A percentile compares a stretch with the other conserved stretches of the same genome.
Evolutionary conservation across 352 stramenopile genomes (phyloP).

Genomic region (Pythium utonaiense): DNA sequence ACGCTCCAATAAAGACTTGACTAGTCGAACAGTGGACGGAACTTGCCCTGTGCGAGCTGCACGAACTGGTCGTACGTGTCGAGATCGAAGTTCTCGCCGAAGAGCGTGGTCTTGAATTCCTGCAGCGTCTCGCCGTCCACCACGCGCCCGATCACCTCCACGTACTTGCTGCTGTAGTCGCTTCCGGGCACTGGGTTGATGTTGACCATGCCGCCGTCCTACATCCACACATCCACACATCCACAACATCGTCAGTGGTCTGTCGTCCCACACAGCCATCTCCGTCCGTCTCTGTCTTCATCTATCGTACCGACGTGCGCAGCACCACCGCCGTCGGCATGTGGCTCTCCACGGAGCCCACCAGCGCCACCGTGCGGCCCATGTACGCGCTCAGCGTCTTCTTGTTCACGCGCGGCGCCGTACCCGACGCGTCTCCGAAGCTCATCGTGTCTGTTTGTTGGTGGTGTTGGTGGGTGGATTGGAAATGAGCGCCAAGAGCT

Average conservation of each 20-base stretch:
- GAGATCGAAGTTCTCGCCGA: conserved; percentile 78
- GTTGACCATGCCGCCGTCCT: conserved; percentile 81
- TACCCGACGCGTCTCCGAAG: conserved; percentile 47
- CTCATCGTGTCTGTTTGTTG: conserved; percentile 31
- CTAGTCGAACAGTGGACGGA: conserved; percentile 68
- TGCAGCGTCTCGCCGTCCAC: conserved; percentile 66
- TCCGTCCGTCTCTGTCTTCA: neutral
- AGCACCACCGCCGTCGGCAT: conserved; percentile 65
- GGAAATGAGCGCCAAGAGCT: conserved; percentile 11
- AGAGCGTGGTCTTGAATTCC: conserved; percentile 85
- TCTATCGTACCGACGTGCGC: conserved; percentile 58
- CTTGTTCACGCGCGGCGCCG: conserved; percentile 83
- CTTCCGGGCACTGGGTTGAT: conserved; percentile 64
- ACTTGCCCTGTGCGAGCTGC: conserved; percentile 70
- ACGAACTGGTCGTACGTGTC: conserved; percentile 84
- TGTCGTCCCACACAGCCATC: too few relatives aligned
- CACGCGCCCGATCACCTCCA: conserved; percentile 83
- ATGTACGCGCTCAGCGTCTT: conserved; percentile 58
- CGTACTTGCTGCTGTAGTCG: conserved; percentile 81
- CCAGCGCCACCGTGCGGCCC: conserved; percentile 68
- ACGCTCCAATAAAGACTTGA: conserved; percentile 6
- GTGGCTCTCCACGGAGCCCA: conserved; percentile 72
- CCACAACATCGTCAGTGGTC: conserved; percentile 1
- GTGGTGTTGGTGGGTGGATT: neutral
- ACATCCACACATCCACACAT: conserved; percentile 7